phyloP scores from a whole-genome alignment of 2,329 filamentous ascomycete genomes.

The Clonostachys rhizophaga region DNA sequence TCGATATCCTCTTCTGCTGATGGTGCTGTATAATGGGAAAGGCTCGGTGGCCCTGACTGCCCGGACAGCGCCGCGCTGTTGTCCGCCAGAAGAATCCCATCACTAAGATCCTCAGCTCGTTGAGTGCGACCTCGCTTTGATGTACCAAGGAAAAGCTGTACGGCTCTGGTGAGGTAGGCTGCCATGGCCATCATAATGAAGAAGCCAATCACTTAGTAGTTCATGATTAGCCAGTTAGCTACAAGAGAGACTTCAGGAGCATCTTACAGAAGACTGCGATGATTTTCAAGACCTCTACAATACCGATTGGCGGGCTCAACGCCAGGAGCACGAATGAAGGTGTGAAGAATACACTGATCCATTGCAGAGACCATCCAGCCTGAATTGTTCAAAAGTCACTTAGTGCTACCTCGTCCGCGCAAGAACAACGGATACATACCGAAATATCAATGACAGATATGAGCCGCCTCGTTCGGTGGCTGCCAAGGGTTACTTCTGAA shows the following conservation, averaged over 20 bases:
- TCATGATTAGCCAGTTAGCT: neutral
- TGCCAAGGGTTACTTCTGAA: conserved; percentile 40
- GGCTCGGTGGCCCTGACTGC: neutral
- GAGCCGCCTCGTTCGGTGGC: conserved; percentile 38
- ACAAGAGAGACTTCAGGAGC: too few species aligned
- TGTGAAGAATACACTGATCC: conserved; percentile 55
- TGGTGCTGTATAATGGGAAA: neutral
- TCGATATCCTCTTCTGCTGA: neutral
- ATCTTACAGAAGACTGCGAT: conserved; percentile 51
- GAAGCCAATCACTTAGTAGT: conserved; percentile 45
- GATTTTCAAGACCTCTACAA: conserved; percentile 51
- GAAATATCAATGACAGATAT: conserved; percentile 48
- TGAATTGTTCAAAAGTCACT: conserved; percentile 11
- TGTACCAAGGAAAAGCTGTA: conserved; percentile 45
- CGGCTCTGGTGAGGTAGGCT: conserved; percentile 47
- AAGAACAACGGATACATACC: conserved; percentile 23
- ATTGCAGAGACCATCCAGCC: conserved; percentile 52
- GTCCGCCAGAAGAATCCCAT: conserved; percentile 38
- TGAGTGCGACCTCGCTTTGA: conserved; percentile 47
- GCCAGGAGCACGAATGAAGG: conserved; percentile 56
- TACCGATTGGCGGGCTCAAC: conserved; percentile 47
- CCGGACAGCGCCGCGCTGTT: conserved; percentile 2
- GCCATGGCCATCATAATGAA: conserved; percentile 44
- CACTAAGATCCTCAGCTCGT: conserved; percentile 42
- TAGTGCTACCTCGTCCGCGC: neutral